Conservation (phyloP, 2,329 filamentous ascomycete species). For the Geosmithia flava region DNA sequence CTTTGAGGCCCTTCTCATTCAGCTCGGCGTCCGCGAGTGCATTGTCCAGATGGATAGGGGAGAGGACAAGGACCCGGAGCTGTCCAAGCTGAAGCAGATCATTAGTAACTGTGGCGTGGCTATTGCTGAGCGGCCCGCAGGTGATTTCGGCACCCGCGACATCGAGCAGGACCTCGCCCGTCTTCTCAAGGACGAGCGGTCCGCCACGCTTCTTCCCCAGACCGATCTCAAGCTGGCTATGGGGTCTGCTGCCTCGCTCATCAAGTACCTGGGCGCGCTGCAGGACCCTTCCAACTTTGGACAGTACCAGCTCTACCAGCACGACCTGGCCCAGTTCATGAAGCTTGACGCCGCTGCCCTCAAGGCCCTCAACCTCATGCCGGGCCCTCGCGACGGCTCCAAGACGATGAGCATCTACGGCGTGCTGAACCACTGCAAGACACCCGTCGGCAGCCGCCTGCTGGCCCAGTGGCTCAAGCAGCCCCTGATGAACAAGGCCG, state of each 20-base stretch:
- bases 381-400: slow-evolving; percentile 83
- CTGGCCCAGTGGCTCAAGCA: slow-evolving; percentile 97
- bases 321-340: slow-evolving; percentile 95
- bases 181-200: slow-evolving; percentile 74
- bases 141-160: slow-evolving; percentile 78
- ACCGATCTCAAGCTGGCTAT: slow-evolving; percentile 92
- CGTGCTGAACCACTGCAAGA: slow-evolving; percentile 94
- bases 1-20: slow-evolving; percentile 91
- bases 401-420: slow-evolving; percentile 97
- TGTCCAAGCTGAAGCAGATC: slow-evolving; percentile 77
- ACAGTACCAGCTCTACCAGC: slow-evolving; percentile 93
- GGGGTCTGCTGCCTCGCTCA: slow-evolving; percentile 84
- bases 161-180: slow-evolving; percentile 91
- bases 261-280: slow-evolving; percentile 86
- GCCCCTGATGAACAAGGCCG: slow-evolving; percentile 78
- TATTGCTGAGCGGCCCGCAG: slow-evolving; percentile 63
- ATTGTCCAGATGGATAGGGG: slow-evolving; percentile 67
- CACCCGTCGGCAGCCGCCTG: slow-evolving; percentile 78
- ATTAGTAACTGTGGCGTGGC: slow-evolving; percentile 88
- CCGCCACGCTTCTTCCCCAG: slow-evolving; percentile 67
- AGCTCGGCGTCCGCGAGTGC: slow-evolving; percentile 90
- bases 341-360: slow-evolving; percentile 91
- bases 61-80: slow-evolving; percentile 75
- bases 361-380: slow-evolving; percentile 94
- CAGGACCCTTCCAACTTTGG: slow-evolving; percentile 92